Conservation (phyloP, 2,329 filamentous ascomycete genomes). For the Aureobasidium sp. region DNA sequence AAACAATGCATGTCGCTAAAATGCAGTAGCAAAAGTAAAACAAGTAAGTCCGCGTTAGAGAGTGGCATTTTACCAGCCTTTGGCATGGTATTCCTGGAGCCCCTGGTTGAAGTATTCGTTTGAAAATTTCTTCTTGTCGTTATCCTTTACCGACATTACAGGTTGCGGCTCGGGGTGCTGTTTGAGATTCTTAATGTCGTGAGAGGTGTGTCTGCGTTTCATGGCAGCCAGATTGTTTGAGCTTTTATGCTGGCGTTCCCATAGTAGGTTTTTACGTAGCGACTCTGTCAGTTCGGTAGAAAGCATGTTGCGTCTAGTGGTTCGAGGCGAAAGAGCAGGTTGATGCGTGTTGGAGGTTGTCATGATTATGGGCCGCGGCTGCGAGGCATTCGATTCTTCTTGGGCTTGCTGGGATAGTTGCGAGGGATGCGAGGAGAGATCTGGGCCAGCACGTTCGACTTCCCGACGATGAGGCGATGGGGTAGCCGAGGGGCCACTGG, state of each 20-base stretch:
- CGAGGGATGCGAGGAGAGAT: background rate
- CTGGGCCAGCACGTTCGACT: conserved; percentile 17
- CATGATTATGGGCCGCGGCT: conserved; percentile 74
- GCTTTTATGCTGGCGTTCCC: conserved; percentile 93
- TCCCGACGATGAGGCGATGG: conserved; percentile 42
- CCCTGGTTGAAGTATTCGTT: conserved; percentile 82
- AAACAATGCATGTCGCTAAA: conserved; percentile 17
- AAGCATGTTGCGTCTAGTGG: conserved; percentile 91
- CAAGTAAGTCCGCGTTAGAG: background rate
- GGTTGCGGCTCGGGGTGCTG: conserved; percentile 65
- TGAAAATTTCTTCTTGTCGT: conserved; percentile 54
- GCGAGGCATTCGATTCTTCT: conserved; percentile 32
- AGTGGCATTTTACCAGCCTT: conserved; percentile 61
- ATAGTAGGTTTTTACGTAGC: conserved; percentile 81
- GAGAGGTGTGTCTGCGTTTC: conserved; percentile 83
- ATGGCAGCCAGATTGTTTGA: conserved; percentile 81
- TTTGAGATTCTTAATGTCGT: conserved; percentile 82
- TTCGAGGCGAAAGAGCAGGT: conserved; percentile 74
- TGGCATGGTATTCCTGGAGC: conserved; percentile 75
- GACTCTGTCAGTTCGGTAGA: conserved; percentile 90
- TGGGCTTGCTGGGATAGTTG: conserved; percentile 6
- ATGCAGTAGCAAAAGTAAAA: conserved; percentile 15
- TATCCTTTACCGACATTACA: conserved; percentile 32
- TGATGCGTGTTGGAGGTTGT: conserved; percentile 58
- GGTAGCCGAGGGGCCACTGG: conserved; percentile 59